These are phyloP conservation scores for Aspergillus bridgeri DNA, from an alignment of 495 filamentous ascomycete species.

Conservation along the genomic window DNA sequence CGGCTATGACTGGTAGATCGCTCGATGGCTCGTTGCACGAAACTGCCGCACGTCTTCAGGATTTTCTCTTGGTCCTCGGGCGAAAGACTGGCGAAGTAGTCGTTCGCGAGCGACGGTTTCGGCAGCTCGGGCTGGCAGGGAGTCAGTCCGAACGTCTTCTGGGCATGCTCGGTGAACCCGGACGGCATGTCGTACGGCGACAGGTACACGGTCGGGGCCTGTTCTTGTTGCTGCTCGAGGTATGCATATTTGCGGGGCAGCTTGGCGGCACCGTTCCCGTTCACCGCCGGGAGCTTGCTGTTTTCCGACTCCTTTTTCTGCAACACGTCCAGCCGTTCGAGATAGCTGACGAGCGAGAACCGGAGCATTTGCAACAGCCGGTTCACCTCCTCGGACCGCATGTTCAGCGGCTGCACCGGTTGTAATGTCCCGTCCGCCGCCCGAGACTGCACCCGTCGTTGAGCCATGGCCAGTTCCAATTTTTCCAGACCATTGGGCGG, in stretches of 20 bases:
- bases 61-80: slow-evolving; percentile 43
- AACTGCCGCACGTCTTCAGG: slow-evolving; percentile 46
- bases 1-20: slow-evolving; percentile 44
- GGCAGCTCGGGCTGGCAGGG: slow-evolving; percentile 37
- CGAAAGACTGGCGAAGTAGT: slow-evolving; percentile 42
- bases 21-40: slow-evolving; percentile 43
- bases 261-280: slow-evolving; percentile 32
- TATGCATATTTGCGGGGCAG: slow-evolving; percentile 44
- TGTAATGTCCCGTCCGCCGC: slow-evolving; percentile 42
- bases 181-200: slow-evolving; percentile 50
- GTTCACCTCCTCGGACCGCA: slow-evolving; percentile 47
- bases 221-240: slow-evolving; percentile 41
- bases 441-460: slow-evolving; percentile 46
- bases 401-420: slow-evolving; percentile 44
- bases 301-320: slow-evolving; percentile 44
- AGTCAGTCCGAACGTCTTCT: slow-evolving; percentile 38
- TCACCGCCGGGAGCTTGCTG: slow-evolving; percentile 34
- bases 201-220: slow-evolving; percentile 43
- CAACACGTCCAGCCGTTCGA: slow-evolving; percentile 44
- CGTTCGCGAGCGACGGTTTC: slow-evolving; percentile 42
- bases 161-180: slow-evolving; percentile 44
- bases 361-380: slow-evolving; percentile 47
- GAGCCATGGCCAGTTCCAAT: slow-evolving; percentile 47
- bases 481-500: slow-evolving; percentile 45
- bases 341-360: slow-evolving; percentile 46